phyloP scores from a whole-genome alignment of 176 grass and related monocot species.

The Carex myosuroides region DNA sequence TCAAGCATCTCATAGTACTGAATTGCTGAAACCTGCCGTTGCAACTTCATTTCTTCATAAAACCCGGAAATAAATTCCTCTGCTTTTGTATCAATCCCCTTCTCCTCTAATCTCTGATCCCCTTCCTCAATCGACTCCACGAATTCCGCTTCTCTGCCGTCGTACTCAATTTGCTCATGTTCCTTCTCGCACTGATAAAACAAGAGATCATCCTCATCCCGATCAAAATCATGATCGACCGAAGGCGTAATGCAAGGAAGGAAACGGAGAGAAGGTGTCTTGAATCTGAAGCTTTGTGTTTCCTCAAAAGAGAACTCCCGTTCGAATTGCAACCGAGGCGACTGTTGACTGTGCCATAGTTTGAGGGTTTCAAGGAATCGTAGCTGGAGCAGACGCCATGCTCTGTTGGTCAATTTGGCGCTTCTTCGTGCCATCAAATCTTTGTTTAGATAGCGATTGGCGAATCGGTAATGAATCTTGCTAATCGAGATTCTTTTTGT shows the following conservation, averaged over 20 bases:
- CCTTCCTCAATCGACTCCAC: background rate
- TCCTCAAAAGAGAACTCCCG: slow-evolving; percentile 89
- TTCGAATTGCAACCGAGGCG: slow-evolving; percentile 29
- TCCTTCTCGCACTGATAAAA: slow-evolving; percentile 19
- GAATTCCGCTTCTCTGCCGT: background rate
- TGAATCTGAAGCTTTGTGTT: slow-evolving; percentile 67
- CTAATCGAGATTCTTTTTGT: background rate
- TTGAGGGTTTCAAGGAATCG: slow-evolving; percentile 29
- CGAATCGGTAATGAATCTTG: background rate
- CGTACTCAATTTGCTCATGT: background rate
- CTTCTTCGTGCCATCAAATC: slow-evolving; percentile 16
- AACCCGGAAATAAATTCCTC: slow-evolving; percentile 86
- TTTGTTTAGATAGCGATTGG: background rate
- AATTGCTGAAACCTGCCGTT: slow-evolving; percentile 53
- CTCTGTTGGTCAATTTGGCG: slow-evolving; percentile 29
- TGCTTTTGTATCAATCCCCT: slow-evolving; percentile 62
- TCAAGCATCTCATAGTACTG: slow-evolving; percentile 71
- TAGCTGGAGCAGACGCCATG: slow-evolving; percentile 49
- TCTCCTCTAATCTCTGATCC: background rate
- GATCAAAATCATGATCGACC: slow-evolving; percentile 25
- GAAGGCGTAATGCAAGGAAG: slow-evolving; percentile 59
- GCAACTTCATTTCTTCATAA: slow-evolving; percentile 68
- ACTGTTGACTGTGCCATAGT: slow-evolving; percentile 14
- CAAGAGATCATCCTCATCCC: slow-evolving; percentile 37
- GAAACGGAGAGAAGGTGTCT: slow-evolving; percentile 46